Evolutionary conservation across 2,329 filamentous ascomycete species (phyloP), one percentile per base, ranked within the genome.

Genomic region (Whalleya microplaca): DNA sequence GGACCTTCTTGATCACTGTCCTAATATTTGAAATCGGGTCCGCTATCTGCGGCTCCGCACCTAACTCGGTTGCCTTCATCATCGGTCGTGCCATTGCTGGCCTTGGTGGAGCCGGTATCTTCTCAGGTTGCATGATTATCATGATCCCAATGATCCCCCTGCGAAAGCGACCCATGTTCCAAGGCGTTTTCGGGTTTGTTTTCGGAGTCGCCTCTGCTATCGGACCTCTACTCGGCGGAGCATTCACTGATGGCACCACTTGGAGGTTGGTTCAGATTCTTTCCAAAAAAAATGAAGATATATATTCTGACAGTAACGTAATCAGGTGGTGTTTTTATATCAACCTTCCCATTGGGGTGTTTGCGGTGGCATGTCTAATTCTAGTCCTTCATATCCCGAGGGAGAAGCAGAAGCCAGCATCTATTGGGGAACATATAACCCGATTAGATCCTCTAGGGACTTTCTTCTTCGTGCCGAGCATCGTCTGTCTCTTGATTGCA

Each of bases 401-500:
- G 51, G 58, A 52, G 54, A 45, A 60, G 45, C 45, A 56, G 7
- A 41, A 48, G 21, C 62, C 66, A 37, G 67, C 66, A 8, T 54
- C 53, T 0, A 29, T 76, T 29, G 67, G 67, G 50, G 69, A 77
- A 53, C 80, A 84, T 48, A 66, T 84, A 50, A 73, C 75, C 60
- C 78, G 81, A 0, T 58, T 70, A 50, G 84, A 88, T 55, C 83
- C 83, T 0, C 66, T 86, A 1, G 85, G 86, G 21, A 86, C 83
- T 7, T 66, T 82, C 14, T 78, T 86, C 69, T 83, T 89, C 60
- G 70, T 88, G 16, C 84, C 85, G 0, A 78, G 79, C 29, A 78
- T 86, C 41, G 76, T 87, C 14, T 84, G 79, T 59, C 80, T 88
- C 40, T 71, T 89, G 2, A 73, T 89, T 4, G 85, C 85, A 1